Conservation (phyloP, 176 grass and related monocot genomes). For the Rhynchospora breviuscula region DNA sequence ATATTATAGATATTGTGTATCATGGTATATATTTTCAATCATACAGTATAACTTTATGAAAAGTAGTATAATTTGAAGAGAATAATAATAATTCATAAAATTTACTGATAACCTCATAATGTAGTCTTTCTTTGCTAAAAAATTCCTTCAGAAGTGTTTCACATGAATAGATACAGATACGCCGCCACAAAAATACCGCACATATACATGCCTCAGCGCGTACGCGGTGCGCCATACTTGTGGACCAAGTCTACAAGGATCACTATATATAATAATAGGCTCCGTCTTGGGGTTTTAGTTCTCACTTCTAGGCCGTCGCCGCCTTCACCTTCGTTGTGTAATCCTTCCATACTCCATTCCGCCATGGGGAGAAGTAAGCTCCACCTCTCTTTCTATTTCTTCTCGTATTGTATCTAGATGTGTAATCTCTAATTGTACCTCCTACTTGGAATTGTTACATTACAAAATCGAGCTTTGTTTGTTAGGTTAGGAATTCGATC, state of each 20-base stretch:
- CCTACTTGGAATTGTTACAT: neutral
- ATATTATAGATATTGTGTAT: neutral
- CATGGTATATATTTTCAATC: too few species aligned
- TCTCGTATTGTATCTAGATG: neutral
- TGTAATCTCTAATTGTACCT: neutral
- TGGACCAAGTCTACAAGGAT: slow-evolving; percentile 3
- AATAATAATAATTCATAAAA: too few species aligned
- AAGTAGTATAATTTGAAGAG: too few species aligned
- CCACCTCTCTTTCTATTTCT: neutral
- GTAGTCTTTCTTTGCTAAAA: neutral
- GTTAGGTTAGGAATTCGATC: neutral
- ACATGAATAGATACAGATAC: neutral
- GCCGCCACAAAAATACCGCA: neutral
- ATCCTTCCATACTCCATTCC: neutral
- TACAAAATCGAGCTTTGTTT: too few species aligned
- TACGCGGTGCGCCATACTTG: neutral
- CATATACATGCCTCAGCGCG: neutral
- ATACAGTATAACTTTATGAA: too few species aligned
- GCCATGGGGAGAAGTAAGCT: slow-evolving; percentile 27
- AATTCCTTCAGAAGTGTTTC: neutral
- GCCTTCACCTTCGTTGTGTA: neutral
- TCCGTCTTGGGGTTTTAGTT: neutral
- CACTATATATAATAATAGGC: neutral
- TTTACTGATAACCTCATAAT: neutral
- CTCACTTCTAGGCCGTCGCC: neutral